Evolutionary conservation across 1,284 basidiomycete genomes (phyloP), one percentile per base, ranked within the genome.

Genomic region (Fistulinella cinereoalba): DNA sequence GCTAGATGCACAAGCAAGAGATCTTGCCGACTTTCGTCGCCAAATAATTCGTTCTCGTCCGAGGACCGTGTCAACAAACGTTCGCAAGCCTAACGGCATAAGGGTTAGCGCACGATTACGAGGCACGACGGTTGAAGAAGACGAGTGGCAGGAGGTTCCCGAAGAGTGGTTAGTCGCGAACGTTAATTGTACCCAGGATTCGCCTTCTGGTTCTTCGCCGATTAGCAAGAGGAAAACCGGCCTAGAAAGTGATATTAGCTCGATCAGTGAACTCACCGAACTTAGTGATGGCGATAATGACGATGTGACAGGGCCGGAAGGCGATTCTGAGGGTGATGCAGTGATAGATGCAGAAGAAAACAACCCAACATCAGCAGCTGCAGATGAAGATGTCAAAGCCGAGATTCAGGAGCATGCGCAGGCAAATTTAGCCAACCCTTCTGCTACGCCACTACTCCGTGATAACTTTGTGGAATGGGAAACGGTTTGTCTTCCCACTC

Each of bases 401-500:
- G 47, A 44, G 27, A 41, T 39, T 37, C 43, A 46, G 18, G 46
- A 40, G 11, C 43, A 50, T 25, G 41, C 31, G n/a, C 36, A 44
- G 7, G 27, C 27, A 23, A 37, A 37, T 5, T 24, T 9, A 7
- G 22, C 34, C n/a, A 49, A 51, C 8, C 21, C 32, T 37, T 15
- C 39, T 15, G 18, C 32, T 32, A 50, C 49, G 15, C 52, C 59
- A 5, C 33, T 23, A 41, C 49, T 66, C 28, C 77, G 75, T 3
- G 71, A 70, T 4, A 76, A 77, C 51, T 86, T 91, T 57, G 68
- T 90, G 45, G 87, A 89, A 62, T 92, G 90, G 90, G 88, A 92
- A 69, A 85, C 85, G 56, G 88, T 90, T 49, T 54, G 82, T 74
- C 45, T 18, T 37, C 21, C n/a, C 24, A n/a, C n/a, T 44, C n/a